phyloP scores from a whole-genome alignment of 2,329 filamentous ascomycete species.

The Cytospora mali region DNA sequence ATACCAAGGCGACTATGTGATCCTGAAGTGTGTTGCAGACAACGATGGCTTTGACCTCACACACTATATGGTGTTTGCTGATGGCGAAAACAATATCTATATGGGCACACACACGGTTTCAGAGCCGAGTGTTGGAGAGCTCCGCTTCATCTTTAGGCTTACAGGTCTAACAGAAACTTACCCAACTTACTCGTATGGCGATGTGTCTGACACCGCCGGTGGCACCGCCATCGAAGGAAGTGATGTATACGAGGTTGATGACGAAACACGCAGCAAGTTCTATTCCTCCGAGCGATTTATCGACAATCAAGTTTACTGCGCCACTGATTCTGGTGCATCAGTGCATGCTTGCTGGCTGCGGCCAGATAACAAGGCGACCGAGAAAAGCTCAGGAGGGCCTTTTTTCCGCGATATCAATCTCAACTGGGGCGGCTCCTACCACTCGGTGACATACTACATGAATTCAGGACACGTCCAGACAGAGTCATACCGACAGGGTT shows the following conservation, averaged over 20 bases:
- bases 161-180: slow-evolving; percentile 43
- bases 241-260: slow-evolving; percentile 52
- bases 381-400: slow-evolving; percentile 59
- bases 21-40: slow-evolving; percentile 54
- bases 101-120: slow-evolving; percentile 55
- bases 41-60: slow-evolving; percentile 48
- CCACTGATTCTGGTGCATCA: slow-evolving; percentile 35
- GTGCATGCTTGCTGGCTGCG: slow-evolving; percentile 42
- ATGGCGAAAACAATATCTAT: slow-evolving; percentile 51
- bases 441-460: slow-evolving; percentile 61
- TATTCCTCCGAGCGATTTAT: slow-evolving; percentile 64
- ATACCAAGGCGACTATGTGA: slow-evolving; percentile 50
- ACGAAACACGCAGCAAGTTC: slow-evolving; percentile 64
- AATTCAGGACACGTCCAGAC: slow-evolving; percentile 61
- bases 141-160: slow-evolving; percentile 52
- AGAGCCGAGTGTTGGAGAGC: slow-evolving; percentile 50
- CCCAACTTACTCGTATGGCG: slow-evolving; percentile 38
- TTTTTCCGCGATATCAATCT: slow-evolving; percentile 58
- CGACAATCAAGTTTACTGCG: slow-evolving; percentile 59
- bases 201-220: slow-evolving; percentile 50
- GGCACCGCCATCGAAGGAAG: slow-evolving; percentile 49
- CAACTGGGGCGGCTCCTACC: slow-evolving; percentile 56
- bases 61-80: slow-evolving; percentile 56
- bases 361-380: slow-evolving; percentile 33
- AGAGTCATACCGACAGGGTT: slow-evolving; percentile 57